A percentile compares a stretch with the other conserved stretches of the same genome.
Conservation (phyloP, 2,329 filamentous ascomycete genomes). For the Verticillium nubilum region DNA sequence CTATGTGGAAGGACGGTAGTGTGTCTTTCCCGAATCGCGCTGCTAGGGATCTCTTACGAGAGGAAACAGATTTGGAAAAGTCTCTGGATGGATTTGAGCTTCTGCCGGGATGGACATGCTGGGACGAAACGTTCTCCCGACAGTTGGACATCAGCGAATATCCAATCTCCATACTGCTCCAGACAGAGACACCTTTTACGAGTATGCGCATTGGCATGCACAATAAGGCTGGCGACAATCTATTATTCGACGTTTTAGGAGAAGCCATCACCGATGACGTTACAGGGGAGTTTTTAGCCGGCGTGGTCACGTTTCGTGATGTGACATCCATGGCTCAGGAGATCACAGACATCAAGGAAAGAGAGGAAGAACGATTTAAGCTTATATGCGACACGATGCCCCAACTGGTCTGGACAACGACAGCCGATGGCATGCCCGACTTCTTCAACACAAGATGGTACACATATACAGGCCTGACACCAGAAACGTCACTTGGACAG, state of each 20-base stretch:
- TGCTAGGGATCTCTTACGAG: constrained; percentile 45
- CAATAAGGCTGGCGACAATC: constrained; percentile 42
- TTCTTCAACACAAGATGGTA: constrained; percentile 79
- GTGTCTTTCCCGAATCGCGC: constrained; percentile 70
- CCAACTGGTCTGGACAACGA: constrained; percentile 70
- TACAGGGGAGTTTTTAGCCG: constrained; percentile 68
- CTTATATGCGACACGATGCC: constrained; percentile 71
- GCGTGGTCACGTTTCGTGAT: constrained; percentile 66
- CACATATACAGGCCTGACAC: constrained; percentile 65
- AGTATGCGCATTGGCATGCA: constrained; percentile 59
- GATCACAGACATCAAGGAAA: constrained; percentile 63
- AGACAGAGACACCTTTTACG: constrained; percentile 54
- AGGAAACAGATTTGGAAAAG: constrained; percentile 31
- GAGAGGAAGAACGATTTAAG: constrained; percentile 69
- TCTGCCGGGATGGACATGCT: constrained; percentile 55
- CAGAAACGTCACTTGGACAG: constrained; percentile 55
- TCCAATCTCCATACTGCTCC: constrained; percentile 60
- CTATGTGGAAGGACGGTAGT: constrained; percentile 76
- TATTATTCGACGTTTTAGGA: constrained; percentile 61
- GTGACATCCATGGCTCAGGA: constrained; percentile 65
- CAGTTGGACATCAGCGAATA: constrained; percentile 54
- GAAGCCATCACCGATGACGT: constrained; percentile 62
- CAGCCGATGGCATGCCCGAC: constrained; percentile 59
- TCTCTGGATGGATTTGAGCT: constrained; percentile 48
- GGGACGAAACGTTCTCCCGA: constrained; percentile 60